phyloP scores from a whole-genome alignment of 345 rosid species.

The Angophora floribunda region DNA sequence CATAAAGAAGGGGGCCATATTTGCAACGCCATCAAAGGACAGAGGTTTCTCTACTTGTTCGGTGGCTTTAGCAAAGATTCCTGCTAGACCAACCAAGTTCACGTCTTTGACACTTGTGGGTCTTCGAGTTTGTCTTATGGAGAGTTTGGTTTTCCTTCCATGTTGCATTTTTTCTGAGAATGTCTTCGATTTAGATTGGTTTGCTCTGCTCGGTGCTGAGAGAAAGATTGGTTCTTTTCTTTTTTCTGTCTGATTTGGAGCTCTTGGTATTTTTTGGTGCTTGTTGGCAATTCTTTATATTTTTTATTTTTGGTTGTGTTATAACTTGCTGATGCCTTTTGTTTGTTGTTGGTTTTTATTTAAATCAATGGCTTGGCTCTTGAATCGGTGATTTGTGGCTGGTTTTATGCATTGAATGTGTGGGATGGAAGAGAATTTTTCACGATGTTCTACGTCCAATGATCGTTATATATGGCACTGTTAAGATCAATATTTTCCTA shows the following conservation, averaged over 20 bases:
- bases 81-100: slow-evolving; percentile 95
- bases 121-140: not conserved
- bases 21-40: slow-evolving; percentile 34
- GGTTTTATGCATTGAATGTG: not conserved
- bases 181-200: not conserved
- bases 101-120: slow-evolving; percentile 84
- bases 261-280: not conserved
- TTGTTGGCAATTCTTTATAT: not conserved
- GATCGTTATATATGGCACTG: not conserved
- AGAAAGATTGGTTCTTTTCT: not conserved
- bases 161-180: not conserved
- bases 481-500: not conserved
- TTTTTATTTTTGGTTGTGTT: not conserved
- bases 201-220: not conserved
- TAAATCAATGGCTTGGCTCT: not conserved
- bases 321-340: not conserved
- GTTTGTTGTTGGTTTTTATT: not conserved
- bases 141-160: not conserved
- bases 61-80: slow-evolving; percentile 86
- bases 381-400: not conserved
- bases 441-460: not conserved
- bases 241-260: not conserved
- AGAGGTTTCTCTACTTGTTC: slow-evolving; percentile 76
- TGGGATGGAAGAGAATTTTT: not conserved
- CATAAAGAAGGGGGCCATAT: slow-evolving; percentile 80